Base-by-base conservation (phyloP, 2,329 filamentous ascomycete species). In the Cadophora malorum region DNA sequence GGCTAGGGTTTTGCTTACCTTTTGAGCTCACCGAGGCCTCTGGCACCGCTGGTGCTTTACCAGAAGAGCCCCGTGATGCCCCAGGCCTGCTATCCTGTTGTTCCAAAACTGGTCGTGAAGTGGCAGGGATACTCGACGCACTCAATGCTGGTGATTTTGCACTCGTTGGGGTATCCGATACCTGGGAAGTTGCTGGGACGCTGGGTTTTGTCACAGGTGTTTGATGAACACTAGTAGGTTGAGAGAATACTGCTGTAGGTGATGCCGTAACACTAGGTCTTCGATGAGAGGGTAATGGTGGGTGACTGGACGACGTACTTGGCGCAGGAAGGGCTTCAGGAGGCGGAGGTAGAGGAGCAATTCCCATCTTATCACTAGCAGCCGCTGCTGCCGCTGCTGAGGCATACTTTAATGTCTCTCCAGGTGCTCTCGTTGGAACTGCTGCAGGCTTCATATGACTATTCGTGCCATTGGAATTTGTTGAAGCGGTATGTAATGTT, bases 381-480 rank as follows among this genome's bases (percentile, higher is more conserved):
- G 96, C 95, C 0, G 95, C 96, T 0, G 96, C 96, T 0, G 96
- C 96, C 0, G 96, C 96, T 0, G 96, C 96, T 47, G 96, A 98
- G 55, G 96, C 96, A 78, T 99, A 99, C 81, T 98, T 98, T 73
- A 99, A 84, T 1, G 92, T 93, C 79, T 98, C 95, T 59, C 94
- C 94, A 4, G 93, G 91, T 7, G 92, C 90, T 78, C 95, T 88
- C 68, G 92, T 89, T 0, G 96, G 96, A 74, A 94, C 81, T 21
- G 93, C 90, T 21, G 96, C 96, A 14, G 96, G 95, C 83, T 98
- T 99, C 95, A 98, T 98, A 64, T 85, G 82, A 64, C 84, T 84
- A 64, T 84, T 84, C 67, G 85, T 81, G 62, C 86, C 86, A 77
- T 86, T 91, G 73, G 86, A 85, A 67, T 86, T 85, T 67, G 83